Evolutionary conservation across 768 basidiomycete species (phyloP).

Genomic region (Termitomyces sp.): DNA sequence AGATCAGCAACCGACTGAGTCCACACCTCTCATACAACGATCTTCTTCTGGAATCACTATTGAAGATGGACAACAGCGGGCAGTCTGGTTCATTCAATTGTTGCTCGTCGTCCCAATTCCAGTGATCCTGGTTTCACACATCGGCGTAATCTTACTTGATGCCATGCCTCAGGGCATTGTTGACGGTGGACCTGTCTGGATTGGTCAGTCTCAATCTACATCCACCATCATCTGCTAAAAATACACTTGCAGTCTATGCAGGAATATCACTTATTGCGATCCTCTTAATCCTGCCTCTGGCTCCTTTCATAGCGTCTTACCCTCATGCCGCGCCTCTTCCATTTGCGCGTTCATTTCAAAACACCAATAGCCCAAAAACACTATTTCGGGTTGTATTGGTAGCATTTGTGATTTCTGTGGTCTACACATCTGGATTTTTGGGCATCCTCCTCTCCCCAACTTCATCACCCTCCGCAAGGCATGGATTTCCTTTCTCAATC

Average conservation of each 20-base stretch:
- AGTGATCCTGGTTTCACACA: constrained; percentile 49
- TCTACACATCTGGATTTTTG: constrained; percentile 28
- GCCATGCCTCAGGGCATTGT: constrained; percentile 54
- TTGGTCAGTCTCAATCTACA: constrained; percentile 35
- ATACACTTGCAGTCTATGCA: constrained; percentile 43
- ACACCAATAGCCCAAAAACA: constrained; percentile 2
- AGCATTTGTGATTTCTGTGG: constrained; percentile 36
- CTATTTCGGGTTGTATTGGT: constrained; percentile 19
- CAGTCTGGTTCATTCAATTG: constrained; percentile 59
- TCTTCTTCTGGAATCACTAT: background rate
- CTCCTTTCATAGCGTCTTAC: constrained; percentile 47
- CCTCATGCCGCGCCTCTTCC: background rate
- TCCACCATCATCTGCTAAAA: background rate
- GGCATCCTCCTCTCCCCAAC: constrained; percentile 4
- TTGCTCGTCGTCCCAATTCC: constrained; percentile 52
- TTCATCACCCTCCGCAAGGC: constrained; percentile 13
- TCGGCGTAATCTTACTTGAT: constrained; percentile 41
- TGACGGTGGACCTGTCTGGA: constrained; percentile 52
- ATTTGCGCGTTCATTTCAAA: background rate
- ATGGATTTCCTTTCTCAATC: constrained; percentile 60
- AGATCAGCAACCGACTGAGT: constrained; percentile 38
- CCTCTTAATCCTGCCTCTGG: constrained; percentile 54
- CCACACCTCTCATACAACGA: constrained; percentile 47
- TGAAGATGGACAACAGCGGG: constrained; percentile 17
- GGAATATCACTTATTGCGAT: constrained; percentile 41